Percentiles rank a stretch among this genome's conserved stretches.
Conservation (phyloP, 75 land plant species). For the Pinus taeda region DNA sequence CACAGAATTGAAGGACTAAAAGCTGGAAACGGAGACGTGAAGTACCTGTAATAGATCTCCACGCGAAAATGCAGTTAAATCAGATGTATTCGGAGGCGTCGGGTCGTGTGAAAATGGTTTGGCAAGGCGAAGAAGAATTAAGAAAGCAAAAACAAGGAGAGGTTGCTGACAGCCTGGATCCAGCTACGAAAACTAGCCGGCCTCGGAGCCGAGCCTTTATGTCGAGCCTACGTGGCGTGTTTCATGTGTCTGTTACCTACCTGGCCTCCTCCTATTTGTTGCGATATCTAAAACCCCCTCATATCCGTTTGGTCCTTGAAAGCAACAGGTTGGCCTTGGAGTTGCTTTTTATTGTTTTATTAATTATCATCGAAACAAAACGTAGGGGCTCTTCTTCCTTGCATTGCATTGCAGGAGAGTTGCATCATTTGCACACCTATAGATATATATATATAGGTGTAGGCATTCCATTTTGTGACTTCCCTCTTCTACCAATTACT, state of each 20-base stretch:
- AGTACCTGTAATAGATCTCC: conserved; percentile 9
- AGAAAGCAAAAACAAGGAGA: conserved; percentile 12
- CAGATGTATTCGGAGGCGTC: neutral
- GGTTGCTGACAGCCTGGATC: conserved; percentile 67
- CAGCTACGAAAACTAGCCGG: conserved; percentile 29
- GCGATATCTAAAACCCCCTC: neutral
- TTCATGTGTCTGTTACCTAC: neutral
- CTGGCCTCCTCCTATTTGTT: neutral
- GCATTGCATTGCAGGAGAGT: too few species aligned
- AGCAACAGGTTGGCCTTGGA: neutral
- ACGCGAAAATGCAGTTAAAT: neutral
- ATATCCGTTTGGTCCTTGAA: neutral
- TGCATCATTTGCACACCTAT: too few species aligned
- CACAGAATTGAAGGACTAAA: neutral
- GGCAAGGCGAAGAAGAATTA: conserved; percentile 8
- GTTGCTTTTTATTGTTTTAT: neutral
- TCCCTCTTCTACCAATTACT: too few species aligned
- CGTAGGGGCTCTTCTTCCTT: too few species aligned
- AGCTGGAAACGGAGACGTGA: neutral
- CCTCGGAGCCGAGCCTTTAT: conserved; percentile 8
- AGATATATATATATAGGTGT: too few species aligned
- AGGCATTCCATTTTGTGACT: too few species aligned
- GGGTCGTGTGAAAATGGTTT: neutral
- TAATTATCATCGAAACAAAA: too few species aligned
- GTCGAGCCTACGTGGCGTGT: conserved; percentile 5